Base-by-base conservation (phyloP, 148 eudicot genomes). In the Gaultheria prostrata region DNA sequence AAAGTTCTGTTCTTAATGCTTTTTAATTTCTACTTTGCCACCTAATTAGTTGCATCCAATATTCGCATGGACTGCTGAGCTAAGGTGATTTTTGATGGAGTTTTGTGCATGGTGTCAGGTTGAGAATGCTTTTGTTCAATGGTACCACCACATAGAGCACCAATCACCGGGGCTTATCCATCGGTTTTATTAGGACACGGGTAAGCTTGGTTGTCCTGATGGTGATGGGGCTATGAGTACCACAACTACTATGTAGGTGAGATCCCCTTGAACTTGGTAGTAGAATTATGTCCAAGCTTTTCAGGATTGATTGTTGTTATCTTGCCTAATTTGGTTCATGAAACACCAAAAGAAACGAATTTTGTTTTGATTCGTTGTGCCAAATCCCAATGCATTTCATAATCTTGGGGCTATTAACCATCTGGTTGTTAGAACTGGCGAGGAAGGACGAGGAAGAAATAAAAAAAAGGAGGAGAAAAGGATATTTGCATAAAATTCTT, bases 71-170 rank as follows among this genome's bases (percentile, higher is more conserved):
- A n/a, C 26, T 61, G 39, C 8, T 67, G 24, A 51, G 12, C 49
- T 17, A n/a, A 28, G 59, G 28, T 69, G 46, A 32, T 49, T 67
- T 35, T 51, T 79, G 56, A 78, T 5, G 28, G 56, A 7, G 20
- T 78, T 26, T 53, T 0, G 1, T 26, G 67, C 26, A n/a, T 50
- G 78, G 43, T 63, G 81, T 77, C 83, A 97, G 98, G 95, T 97
- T 85, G 99, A 94, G 9, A 88, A 94, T 80, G 97, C 96, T 20
- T 97, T 97, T 87, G 98, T 94, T 48, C 87, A 84, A 77, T 96
- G 92, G 76, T 97, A 94, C 77, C 95, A 93, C 65, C 75, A 85
- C 6, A 91, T 94, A 84, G 91, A 92, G 84, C 90, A 92, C 77
- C 90, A 88, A 24, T 92, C 99, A 4, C 98, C 99, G 0, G 90